phyloP scores from a whole-genome alignment of 2,329 filamentous ascomycete genomes.

The Alternaria longipes region DNA sequence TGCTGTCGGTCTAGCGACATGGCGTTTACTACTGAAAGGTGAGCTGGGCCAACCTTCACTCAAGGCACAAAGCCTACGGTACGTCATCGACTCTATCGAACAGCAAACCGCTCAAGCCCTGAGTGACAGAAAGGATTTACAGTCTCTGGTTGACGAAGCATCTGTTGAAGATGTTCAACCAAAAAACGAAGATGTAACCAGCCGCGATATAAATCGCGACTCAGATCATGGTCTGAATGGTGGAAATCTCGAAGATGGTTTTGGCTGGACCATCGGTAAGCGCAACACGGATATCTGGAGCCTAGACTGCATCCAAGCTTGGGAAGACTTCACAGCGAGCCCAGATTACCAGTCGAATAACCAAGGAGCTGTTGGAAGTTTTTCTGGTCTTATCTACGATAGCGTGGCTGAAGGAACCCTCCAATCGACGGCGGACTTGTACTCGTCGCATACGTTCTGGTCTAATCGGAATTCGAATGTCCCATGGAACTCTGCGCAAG shows the following conservation, averaged over 20 bases:
- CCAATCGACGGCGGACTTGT: not conserved
- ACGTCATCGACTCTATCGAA: not conserved
- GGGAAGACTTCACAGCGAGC: not conserved
- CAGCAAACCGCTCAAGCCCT: accelerated
- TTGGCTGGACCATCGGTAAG: not conserved
- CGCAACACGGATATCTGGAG: not conserved
- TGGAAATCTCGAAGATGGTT: not conserved
- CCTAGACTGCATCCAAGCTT: not conserved
- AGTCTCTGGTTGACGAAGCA: accelerated
- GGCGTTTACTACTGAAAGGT: not conserved
- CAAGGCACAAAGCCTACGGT: not conserved
- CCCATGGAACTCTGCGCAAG: not conserved
- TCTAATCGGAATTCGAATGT: not conserved
- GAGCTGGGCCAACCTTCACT: not conserved
- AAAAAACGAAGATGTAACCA: not conserved
- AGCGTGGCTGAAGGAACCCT: not conserved
- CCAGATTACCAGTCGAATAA: not conserved
- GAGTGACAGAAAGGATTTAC: not conserved
- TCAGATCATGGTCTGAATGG: too few species aligned
- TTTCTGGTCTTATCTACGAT: not conserved
- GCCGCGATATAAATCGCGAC: not conserved
- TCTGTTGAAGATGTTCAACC: too few species aligned
- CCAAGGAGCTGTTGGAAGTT: not conserved
- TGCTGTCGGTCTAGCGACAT: not conserved
- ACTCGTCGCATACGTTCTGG: not conserved